A percentile compares a stretch with the other conserved stretches of the same genome.
phyloP scores from a whole-genome alignment of 2,329 filamentous ascomycete species.

The Colletotrichum limetticola region DNA sequence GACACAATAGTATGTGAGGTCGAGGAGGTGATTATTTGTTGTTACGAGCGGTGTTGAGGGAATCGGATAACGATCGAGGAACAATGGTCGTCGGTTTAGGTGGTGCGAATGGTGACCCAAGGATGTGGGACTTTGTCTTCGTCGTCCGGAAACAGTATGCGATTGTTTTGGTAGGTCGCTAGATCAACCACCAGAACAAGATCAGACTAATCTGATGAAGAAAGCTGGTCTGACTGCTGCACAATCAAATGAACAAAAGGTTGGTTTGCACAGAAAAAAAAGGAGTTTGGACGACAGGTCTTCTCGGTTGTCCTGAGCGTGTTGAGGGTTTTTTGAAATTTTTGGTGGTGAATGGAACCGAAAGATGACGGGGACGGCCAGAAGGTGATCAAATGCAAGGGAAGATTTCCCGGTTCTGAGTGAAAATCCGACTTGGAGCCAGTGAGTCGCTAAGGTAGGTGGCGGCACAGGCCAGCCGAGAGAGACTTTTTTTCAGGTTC shows the following conservation, averaged over 20 bases:
- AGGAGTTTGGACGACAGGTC: constrained; percentile 5
- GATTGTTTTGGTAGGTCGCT: background rate
- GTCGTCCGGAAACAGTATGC: constrained; percentile 14
- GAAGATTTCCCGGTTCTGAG: constrained; percentile 30
- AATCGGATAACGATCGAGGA: background rate
- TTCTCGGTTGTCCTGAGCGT: constrained; percentile 3
- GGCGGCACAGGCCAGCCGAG: constrained; percentile 6
- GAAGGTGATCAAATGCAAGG: constrained; percentile 10
- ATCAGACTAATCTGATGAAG: constrained; percentile 19
- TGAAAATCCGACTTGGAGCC: constrained; percentile 18
- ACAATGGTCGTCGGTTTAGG: background rate
- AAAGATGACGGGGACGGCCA: background rate
- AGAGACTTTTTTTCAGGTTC: constrained; percentile 6
- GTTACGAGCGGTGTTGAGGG: background rate
- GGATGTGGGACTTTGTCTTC: constrained; percentile 5
- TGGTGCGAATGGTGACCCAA: background rate
- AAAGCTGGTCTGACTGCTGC: background rate
- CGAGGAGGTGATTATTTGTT: background rate
- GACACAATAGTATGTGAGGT: background rate
- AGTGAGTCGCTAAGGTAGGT: constrained; percentile 19
- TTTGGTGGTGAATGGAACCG: background rate
- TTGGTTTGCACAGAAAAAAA: constrained; percentile 2
- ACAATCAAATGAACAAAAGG: constrained; percentile 7
- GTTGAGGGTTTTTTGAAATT: background rate
- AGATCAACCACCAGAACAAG: background rate